A percentile compares a stretch with the other conserved stretches of the same genome.
Evolutionary conservation across 495 filamentous ascomycete genomes (phyloP).

Genomic region (Patellaria atrata): DNA sequence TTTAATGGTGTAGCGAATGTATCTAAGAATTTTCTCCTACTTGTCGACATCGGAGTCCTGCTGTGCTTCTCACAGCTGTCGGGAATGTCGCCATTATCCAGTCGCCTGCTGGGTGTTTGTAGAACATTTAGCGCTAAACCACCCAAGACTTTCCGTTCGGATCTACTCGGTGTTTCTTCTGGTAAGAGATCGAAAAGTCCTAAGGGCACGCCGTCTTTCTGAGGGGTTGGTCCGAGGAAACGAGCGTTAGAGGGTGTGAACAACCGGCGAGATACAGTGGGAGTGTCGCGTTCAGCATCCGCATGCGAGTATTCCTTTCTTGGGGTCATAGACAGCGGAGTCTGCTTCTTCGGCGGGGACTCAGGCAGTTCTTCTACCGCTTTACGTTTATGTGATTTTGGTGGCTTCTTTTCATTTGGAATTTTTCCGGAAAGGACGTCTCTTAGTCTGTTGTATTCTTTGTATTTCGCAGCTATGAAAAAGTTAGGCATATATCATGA

Average conservation of each 20-base stretch:
- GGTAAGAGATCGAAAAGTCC: constrained; percentile 83
- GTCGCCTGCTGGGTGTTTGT: constrained; percentile 21
- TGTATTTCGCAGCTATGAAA: constrained; percentile 68
- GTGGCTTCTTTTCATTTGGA: constrained; percentile 21
- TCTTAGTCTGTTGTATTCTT: constrained; percentile 66
- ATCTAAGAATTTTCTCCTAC: constrained; percentile 46
- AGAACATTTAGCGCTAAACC: constrained; percentile 14
- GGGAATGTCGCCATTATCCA: constrained; percentile 6
- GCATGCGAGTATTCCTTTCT: constrained; percentile 19
- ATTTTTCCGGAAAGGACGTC: constrained; percentile 40
- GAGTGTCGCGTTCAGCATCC: background rate
- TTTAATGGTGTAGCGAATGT: constrained; percentile 49
- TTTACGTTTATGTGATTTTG: constrained; percentile 22
- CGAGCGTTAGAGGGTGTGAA: constrained; percentile 9
- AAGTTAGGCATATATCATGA: background rate
- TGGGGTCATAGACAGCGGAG: constrained; percentile 31
- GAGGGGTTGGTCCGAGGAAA: constrained; percentile 71
- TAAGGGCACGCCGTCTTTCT: constrained; percentile 72
- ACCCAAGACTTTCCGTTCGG: constrained; percentile 9
- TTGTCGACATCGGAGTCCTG: constrained; percentile 47
- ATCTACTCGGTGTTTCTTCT: constrained; percentile 22
- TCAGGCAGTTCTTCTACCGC: constrained; percentile 4
- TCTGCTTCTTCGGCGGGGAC: constrained; percentile 11
- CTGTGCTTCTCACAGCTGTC: constrained; percentile 25
- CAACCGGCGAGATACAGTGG: constrained; percentile 5